These are phyloP conservation scores for Harringtonia aguacate DNA, from an alignment of 2,329 filamentous ascomycete species.

Conservation along the genomic window DNA sequence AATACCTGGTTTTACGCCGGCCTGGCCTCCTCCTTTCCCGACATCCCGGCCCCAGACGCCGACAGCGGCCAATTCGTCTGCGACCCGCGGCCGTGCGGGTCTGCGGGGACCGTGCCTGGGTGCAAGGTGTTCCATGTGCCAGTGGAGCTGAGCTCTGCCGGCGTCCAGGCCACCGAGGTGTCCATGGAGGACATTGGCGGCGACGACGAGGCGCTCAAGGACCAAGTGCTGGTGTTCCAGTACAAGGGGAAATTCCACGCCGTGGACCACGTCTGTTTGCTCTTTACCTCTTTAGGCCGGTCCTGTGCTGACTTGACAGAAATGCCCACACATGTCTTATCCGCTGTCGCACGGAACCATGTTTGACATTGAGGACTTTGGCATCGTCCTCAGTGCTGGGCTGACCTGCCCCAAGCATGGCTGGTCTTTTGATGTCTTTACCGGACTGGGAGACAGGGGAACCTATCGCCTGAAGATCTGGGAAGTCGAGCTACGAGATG, in stretches of 20 bases:
- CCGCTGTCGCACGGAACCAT: constrained; percentile 51
- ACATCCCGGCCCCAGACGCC: constrained; percentile 25
- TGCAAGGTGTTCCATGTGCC: constrained; percentile 50
- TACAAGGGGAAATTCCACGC: constrained; percentile 56
- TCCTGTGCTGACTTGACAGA: constrained; percentile 24
- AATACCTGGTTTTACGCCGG: constrained; percentile 38
- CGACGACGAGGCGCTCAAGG: constrained; percentile 28
- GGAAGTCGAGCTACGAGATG: constrained; percentile 46
- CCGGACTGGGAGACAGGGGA: constrained; percentile 50
- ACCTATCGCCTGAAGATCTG: constrained; percentile 51
- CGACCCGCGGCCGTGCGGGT: constrained; percentile 23
- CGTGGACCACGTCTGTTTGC: constrained; percentile 50
- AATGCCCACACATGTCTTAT: constrained; percentile 58
- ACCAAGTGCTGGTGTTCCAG: constrained; percentile 56
- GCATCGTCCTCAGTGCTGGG: constrained; percentile 49
- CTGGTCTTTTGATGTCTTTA: constrained; percentile 61
- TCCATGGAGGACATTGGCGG: constrained; percentile 21
- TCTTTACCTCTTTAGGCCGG: too few relatives aligned
- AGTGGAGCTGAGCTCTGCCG: constrained; percentile 15
- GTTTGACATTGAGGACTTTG: constrained; percentile 61
- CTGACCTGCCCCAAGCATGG: constrained; percentile 58
- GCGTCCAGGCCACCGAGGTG: constrained; percentile 22
- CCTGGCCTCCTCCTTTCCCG: constrained; percentile 42
- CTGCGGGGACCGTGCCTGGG: constrained; percentile 29
- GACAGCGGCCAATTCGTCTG: constrained; percentile 20